Base-by-base conservation (phyloP, 495 filamentous ascomycete species). In the Xylaria palmicola region DNA sequence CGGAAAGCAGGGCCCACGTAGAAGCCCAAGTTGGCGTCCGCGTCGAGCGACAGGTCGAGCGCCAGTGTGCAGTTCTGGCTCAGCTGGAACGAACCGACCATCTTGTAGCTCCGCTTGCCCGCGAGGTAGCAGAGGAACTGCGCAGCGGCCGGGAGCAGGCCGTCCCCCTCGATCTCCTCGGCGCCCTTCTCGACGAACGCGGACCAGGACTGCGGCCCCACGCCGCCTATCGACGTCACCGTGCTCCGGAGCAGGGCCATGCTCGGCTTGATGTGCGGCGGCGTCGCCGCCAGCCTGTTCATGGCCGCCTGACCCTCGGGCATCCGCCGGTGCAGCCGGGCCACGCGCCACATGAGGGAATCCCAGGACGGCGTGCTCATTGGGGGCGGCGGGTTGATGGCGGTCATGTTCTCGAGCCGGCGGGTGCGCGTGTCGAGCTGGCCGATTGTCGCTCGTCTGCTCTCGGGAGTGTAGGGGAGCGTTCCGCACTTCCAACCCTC, bases 301-400 rank as follows among this genome's bases (percentile, higher is more conserved):
- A 37, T 37, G 5, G 8, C 27, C 6, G 49, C 13, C 19, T 19
- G 6, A 17, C 4, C n/a, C 17, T 15, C 39, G 4, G 24, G 30
- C 17, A 47, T 27, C 32, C 36, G 40, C 9, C 59, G 62, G 27
- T 63, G 49, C 17, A 68, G 50, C 41, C 68, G 65, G n/a, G 65
- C 64, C 19, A 65, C 65, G 19, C 68, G 68, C 62, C 60, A 68
- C 13, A 58, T 59, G 5, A 70, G 62, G 15, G 65, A 65, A 27
- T 70, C 68, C 68, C 65, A 68, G 5, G 65, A 65, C 10, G 49
- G 36, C 4, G 59, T 52, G 9, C 59, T 36, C 54, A 65, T 62
- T 2, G 68, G 68, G 9, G 65, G 62, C 19, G 65, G 68, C n/a
- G 68, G 60, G 19, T 56, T 52, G 53, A 70, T 56, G 29, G 29